Evolutionary conservation across 495 filamentous ascomycete species (phyloP).

Genomic region (Lentithecium fluviatile): DNA sequence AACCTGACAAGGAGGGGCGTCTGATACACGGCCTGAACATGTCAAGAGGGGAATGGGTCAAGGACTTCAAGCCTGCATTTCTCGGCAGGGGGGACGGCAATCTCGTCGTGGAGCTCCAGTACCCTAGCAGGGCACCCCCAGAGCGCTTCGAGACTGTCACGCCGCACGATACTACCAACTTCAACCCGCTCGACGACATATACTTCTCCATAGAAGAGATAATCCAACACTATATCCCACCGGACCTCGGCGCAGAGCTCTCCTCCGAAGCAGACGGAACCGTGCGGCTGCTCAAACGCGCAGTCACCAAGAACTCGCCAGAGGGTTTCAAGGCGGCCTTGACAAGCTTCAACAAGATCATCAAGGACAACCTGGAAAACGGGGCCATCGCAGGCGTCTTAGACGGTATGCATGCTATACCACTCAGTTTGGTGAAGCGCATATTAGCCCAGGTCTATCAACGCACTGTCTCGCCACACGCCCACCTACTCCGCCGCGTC

Average conservation of each 20-base stretch:
- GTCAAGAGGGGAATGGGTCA: conserved; percentile 21
- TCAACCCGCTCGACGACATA: conserved; percentile 83
- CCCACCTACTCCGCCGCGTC: conserved; percentile 76
- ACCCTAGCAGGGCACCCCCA: conserved; percentile 37
- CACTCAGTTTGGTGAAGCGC: conserved; percentile 68
- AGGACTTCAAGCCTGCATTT: conserved; percentile 32
- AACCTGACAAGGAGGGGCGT: background rate
- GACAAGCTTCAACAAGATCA: conserved; percentile 66
- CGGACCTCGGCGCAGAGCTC: conserved; percentile 62
- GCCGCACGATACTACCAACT: conserved; percentile 72
- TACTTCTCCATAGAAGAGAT: conserved; percentile 73
- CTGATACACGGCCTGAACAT: conserved; percentile 32
- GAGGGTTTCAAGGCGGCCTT: conserved; percentile 67
- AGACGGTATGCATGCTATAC: conserved; percentile 61
- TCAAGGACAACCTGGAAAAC: conserved; percentile 40
- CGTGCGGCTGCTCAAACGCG: conserved; percentile 67
- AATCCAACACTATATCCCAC: conserved; percentile 68
- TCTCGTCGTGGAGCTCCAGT: conserved; percentile 42
- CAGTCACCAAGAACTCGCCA: conserved; percentile 62
- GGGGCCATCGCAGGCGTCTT: conserved; percentile 71
- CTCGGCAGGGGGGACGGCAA: conserved; percentile 4
- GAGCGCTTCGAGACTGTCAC: conserved; percentile 68
- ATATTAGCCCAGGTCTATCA: conserved; percentile 88
- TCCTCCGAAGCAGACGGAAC: conserved; percentile 71
- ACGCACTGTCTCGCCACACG: conserved; percentile 85